Evolutionary conservation across 305 asterid genomes (phyloP), one percentile per base, ranked within the genome.

Genomic region (Fraxinus ornus): DNA sequence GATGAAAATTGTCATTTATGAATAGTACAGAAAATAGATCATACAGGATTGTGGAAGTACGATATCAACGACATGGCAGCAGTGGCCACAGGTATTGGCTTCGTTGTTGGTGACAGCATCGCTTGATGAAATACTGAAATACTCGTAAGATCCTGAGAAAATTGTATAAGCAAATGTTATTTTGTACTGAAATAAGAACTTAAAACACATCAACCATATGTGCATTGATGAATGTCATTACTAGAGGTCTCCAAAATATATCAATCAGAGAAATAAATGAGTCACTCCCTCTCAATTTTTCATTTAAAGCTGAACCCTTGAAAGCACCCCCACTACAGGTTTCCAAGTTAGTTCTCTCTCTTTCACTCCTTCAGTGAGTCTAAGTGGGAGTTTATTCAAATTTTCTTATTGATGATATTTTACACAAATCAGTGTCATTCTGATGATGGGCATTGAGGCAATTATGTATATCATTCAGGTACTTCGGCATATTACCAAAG

Each of bases 41-140:
- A 80, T 94, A 96, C 99, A 79, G 88, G 84, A 88, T 91, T 79
- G 74, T 83, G 91, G 85, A 88, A 89, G 89, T 87, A 93, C 47
- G 99, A 94, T 77, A 92, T 90, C 86, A 94, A 87, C 30, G 99
- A 97, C 84, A 88, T 86, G 84, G 90, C 92, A 60, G 98, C 96
- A 84, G 91, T 82, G 85, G 91, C 82, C 87, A 93, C 91, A 64
- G 95, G 97, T 79, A 95, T 83, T 60, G 99, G 98, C 90, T 89
- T 95, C 47, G 91, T 87, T 80, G 77, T 83, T 21, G 89, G 91
- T 80, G 98, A 94, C 80, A 93, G 86, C 80, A 97, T 71, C 13
- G 97, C 92, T 84, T 91, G 97, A 85, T 87, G 91, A 84, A 94
- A 93, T 55, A 86, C 89, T 22, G 94, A 74, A 84, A 80, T 80